A percentile compares a stretch with the other conserved stretches of the same genome.
Conservation (phyloP, 257 asterid species). For the Nicotiana undulata region DNA sequence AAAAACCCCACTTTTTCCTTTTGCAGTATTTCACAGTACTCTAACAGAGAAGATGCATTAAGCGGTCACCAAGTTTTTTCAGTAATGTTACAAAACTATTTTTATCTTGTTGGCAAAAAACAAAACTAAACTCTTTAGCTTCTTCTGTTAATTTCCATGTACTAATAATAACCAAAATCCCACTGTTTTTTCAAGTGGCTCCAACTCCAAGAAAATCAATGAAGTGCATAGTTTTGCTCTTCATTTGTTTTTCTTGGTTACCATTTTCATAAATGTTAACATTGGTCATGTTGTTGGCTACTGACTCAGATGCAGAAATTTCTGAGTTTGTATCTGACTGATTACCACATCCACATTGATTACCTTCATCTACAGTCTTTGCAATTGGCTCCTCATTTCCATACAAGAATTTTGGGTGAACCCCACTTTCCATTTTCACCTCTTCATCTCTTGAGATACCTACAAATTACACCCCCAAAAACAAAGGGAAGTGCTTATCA, state of each 20-base stretch:
- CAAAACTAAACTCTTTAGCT: neutral
- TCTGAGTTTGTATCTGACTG: conserved; percentile 18
- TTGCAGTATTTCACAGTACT: neutral
- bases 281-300: conserved; percentile 18
- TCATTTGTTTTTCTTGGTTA: neutral
- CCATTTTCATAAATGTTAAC: neutral
- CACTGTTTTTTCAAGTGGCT: conserved; percentile 11
- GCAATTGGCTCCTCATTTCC: neutral
- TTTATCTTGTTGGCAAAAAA: neutral
- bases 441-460: conserved; percentile 1
- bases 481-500: neutral
- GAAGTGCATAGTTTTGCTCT: conserved; percentile 7
- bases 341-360: neutral
- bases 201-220: conserved; percentile 41
- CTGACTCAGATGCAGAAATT: conserved; percentile 25
- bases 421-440: neutral
- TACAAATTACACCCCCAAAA: neutral
- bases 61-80: neutral
- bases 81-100: neutral
- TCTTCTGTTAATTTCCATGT: neutral
- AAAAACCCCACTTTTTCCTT: neutral
- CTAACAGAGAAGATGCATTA: neutral
- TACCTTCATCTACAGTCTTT: neutral
- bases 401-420: neutral
- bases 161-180: neutral